phyloP scores from a whole-genome alignment of 176 grass and related monocot species.

The Pontederia crassipes region DNA sequence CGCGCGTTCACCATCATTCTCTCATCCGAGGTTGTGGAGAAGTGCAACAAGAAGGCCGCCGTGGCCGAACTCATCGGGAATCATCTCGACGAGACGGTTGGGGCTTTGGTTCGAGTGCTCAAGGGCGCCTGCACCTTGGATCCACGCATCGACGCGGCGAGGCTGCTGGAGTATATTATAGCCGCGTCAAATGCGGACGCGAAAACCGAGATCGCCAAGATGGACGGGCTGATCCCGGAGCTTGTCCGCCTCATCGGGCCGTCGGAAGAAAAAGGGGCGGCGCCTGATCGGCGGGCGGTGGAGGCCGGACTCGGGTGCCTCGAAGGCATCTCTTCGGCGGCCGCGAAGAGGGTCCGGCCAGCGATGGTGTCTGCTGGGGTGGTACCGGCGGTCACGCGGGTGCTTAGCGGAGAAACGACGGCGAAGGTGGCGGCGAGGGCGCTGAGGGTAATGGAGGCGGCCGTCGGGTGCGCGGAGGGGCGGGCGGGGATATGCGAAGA shows the following conservation, averaged over 20 bases:
- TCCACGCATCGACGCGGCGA: slow-evolving; percentile 41
- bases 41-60: slow-evolving; percentile 46
- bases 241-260: slow-evolving; percentile 51
- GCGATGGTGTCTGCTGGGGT: slow-evolving; percentile 56
- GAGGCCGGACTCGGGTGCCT: slow-evolving; percentile 40
- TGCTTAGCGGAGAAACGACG: slow-evolving; percentile 9
- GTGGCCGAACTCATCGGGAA: slow-evolving; percentile 28
- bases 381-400: slow-evolving; percentile 35
- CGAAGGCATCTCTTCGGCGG: slow-evolving; percentile 17
- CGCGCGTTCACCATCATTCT: slow-evolving; percentile 42
- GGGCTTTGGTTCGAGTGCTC: slow-evolving; percentile 46
- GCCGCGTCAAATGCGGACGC: slow-evolving; percentile 19
- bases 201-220: slow-evolving; percentile 24
- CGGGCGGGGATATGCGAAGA: slow-evolving; percentile 55
- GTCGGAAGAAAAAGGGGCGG: slow-evolving; percentile 42
- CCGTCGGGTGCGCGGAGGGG: slow-evolving; percentile 66
- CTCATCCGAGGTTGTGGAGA: slow-evolving; percentile 39
- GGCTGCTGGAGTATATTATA: slow-evolving; percentile 37
- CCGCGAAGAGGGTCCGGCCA: slow-evolving; percentile 25
- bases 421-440: slow-evolving; percentile 19
- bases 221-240: slow-evolving; percentile 11
- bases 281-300: slow-evolving; percentile 31
- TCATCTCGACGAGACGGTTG: slow-evolving; percentile 7
- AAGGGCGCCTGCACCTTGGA: slow-evolving; percentile 26
- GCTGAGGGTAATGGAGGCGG: slow-evolving; percentile 54